These are phyloP conservation scores for Lentinula guzmanii DNA, from an alignment of 768 basidiomycete species.

Conservation along the genomic window DNA sequence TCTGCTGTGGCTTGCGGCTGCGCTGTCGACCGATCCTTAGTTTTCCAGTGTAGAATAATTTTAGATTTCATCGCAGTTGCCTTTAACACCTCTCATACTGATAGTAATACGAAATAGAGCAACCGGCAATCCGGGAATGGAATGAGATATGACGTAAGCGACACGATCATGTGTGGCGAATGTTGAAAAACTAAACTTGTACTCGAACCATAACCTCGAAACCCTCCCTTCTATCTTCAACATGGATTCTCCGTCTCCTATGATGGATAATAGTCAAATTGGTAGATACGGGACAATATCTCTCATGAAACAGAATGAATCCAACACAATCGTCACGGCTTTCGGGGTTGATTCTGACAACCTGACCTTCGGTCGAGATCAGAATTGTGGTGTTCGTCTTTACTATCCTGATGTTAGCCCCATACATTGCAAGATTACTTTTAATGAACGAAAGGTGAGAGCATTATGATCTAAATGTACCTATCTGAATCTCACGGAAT, in stretches of 20 bases:
- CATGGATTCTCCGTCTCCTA: neutral
- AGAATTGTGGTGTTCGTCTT: conserved; percentile 57
- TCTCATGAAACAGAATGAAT: conserved; percentile 49
- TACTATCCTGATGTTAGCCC: conserved; percentile 61
- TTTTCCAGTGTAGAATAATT: too few species aligned
- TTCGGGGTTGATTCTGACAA: conserved; percentile 68
- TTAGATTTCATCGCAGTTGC: too few species aligned
- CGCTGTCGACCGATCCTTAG: too few species aligned
- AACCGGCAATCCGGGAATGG: neutral
- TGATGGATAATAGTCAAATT: conserved; percentile 31
- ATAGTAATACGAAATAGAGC: too few species aligned
- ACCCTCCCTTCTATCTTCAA: neutral
- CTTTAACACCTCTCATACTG: too few species aligned
- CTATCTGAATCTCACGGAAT: neutral
- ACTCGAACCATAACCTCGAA: neutral
- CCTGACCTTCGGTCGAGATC: conserved; percentile 65
- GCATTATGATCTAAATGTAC: neutral
- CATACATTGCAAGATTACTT: conserved; percentile 63
- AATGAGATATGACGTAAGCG: neutral
- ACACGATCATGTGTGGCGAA: neutral
- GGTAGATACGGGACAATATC: conserved; percentile 63
- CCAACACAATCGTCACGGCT: conserved; percentile 45
- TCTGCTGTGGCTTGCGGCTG: too few species aligned
- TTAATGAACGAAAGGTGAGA: conserved; percentile 58
- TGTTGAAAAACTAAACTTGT: neutral